phyloP scores from a whole-genome alignment of 1,139 yeast species.

The Debaryomyces fabryi region DNA sequence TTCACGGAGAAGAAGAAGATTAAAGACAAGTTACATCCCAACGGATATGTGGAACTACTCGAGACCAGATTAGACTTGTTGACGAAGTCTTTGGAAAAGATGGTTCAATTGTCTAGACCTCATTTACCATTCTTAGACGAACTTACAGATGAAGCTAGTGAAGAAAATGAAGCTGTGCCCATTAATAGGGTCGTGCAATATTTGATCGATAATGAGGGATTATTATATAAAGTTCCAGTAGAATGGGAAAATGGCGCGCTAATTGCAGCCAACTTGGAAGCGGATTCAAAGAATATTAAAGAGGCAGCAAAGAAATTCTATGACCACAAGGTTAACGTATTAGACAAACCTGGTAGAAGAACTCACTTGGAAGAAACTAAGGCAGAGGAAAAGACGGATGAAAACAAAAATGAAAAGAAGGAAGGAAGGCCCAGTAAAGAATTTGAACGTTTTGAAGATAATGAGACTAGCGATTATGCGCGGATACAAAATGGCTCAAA shows the following conservation, averaged over 20 bases:
- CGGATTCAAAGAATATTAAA: slow-evolving; percentile 24
- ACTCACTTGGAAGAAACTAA: not conserved
- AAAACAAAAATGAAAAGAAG: too few relatives aligned
- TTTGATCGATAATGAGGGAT: slow-evolving; percentile 40
- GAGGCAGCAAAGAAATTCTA: slow-evolving; percentile 36
- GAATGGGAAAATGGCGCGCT: slow-evolving; percentile 51
- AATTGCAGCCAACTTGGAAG: slow-evolving; percentile 38
- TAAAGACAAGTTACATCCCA: slow-evolving; percentile 63
- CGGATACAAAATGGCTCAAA: slow-evolving; percentile 2
- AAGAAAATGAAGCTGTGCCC: slow-evolving; percentile 34
- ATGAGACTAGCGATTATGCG: not conserved
- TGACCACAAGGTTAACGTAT: slow-evolving; percentile 22
- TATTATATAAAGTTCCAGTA: slow-evolving; percentile 41
- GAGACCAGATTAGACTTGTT: slow-evolving; percentile 68
- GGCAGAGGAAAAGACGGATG: too few relatives aligned
- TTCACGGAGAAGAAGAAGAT: slow-evolving; percentile 68
- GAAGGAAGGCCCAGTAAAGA: too few relatives aligned
- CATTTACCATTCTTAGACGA: slow-evolving; percentile 36
- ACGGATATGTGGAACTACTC: slow-evolving; percentile 68
- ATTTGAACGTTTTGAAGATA: not conserved
- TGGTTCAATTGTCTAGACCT: slow-evolving; percentile 39
- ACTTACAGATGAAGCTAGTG: slow-evolving; percentile 15
- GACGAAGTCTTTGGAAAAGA: slow-evolving; percentile 54
- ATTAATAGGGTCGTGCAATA: slow-evolving; percentile 53
- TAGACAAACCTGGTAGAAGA: slow-evolving; percentile 6